Conservation (phyloP, 2,329 filamentous ascomycete species). For the Mycosphaerella arachidis region DNA sequence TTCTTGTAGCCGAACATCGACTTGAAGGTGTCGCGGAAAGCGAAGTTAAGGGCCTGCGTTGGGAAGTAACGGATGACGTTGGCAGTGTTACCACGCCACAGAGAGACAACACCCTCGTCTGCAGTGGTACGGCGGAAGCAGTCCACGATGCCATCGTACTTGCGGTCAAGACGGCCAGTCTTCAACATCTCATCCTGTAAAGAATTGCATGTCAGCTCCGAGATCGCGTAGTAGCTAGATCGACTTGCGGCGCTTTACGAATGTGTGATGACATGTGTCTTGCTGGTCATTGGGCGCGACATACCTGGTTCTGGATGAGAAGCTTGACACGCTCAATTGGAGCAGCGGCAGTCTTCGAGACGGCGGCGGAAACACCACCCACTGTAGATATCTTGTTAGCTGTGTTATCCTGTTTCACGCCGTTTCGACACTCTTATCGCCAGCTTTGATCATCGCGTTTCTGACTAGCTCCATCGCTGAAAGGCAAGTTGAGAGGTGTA, state of each 20-base stretch:
- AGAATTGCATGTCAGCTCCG: constrained; percentile 4
- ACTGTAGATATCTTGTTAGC: constrained; percentile 58
- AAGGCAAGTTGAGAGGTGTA: constrained; percentile 35
- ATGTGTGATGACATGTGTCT: constrained; percentile 2
- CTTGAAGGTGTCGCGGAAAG: constrained; percentile 99
- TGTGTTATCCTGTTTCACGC: constrained; percentile 8
- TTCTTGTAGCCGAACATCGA: constrained; percentile 99
- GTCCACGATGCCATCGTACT: constrained; percentile 89
- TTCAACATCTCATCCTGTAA: constrained; percentile 98
- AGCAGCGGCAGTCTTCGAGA: constrained; percentile 99
- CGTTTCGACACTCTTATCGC: constrained; percentile 30
- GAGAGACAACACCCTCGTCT: constrained; percentile 86
- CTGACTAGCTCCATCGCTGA: constrained; percentile 5
- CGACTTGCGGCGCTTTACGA: constrained; percentile 6
- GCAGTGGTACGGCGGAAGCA: constrained; percentile 91
- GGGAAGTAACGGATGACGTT: constrained; percentile 99
- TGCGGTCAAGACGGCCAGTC: constrained; percentile 94
- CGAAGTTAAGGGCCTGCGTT: constrained; percentile 99
- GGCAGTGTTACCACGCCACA: constrained; percentile 99
- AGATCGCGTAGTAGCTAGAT: background rate
- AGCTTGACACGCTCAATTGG: constrained; percentile 99
- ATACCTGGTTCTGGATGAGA: constrained; percentile 99
- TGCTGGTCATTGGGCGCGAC: constrained; percentile 36
- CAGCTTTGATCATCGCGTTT: constrained; percentile 13
- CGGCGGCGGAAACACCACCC: constrained; percentile 99